Conservation (phyloP, 768 basidiomycete species). For the Gelatoporia subvermispora region DNA sequence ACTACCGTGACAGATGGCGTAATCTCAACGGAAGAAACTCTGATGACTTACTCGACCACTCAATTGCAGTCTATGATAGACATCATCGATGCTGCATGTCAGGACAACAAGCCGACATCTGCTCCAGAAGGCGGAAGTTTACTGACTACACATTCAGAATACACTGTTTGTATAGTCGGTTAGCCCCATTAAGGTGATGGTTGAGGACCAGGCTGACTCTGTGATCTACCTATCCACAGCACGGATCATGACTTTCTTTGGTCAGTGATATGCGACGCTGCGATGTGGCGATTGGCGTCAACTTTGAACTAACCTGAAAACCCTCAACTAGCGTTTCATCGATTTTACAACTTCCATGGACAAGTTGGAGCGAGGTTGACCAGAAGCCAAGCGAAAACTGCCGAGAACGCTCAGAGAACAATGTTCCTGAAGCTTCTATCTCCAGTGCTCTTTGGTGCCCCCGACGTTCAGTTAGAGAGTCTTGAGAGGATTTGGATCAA, state of each 20-base stretch:
- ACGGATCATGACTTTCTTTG: slow-evolving; percentile 39
- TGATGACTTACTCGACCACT: slow-evolving; percentile 4
- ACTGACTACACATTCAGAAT: background rate
- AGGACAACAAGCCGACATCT: background rate
- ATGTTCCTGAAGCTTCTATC: slow-evolving; percentile 17
- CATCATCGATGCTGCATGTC: slow-evolving; percentile 6
- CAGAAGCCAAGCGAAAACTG: slow-evolving; percentile 37
- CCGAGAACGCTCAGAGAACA: slow-evolving; percentile 6
- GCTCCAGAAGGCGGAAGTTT: no score
- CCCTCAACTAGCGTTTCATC: slow-evolving; percentile 17
- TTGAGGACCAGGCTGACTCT: background rate
- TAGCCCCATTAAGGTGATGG: background rate
- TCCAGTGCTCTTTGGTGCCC: slow-evolving; percentile 22
- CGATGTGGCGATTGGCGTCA: background rate
- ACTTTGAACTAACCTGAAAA: background rate
- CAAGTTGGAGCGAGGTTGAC: slow-evolving; percentile 41
- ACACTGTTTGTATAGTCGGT: slow-evolving; percentile 8
- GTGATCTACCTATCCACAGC: slow-evolving; percentile 19
- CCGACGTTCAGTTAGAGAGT: slow-evolving; percentile 19
- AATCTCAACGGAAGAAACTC: slow-evolving; percentile 12
- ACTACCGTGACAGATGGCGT: slow-evolving; percentile 3
- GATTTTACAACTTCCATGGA: slow-evolving; percentile 44
- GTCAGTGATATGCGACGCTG: slow-evolving; percentile 24
- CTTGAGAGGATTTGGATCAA: slow-evolving; percentile 22
- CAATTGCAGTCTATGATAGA: slow-evolving; percentile 11